phyloP scores from a whole-genome alignment of 2,329 filamentous ascomycete genomes.

The Colletotrichum cuscutae region DNA sequence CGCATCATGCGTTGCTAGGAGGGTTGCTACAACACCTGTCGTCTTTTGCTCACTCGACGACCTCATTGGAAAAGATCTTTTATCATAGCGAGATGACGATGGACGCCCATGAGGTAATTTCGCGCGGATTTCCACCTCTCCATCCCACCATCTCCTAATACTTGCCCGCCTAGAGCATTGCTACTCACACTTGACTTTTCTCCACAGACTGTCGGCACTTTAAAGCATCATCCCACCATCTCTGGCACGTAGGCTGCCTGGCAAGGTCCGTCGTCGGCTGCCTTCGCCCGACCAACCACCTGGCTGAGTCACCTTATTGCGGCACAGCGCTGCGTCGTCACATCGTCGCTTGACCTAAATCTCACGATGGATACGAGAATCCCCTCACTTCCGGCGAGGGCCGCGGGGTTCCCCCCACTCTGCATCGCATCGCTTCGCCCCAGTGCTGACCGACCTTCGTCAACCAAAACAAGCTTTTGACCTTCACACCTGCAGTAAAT shows the following conservation, averaged over 20 bases:
- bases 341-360: conserved; percentile 17
- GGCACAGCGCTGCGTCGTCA: conserved; percentile 2
- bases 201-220: not conserved
- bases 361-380: conserved; percentile 22
- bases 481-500: not conserved
- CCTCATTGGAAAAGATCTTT: not conserved
- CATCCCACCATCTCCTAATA: not conserved
- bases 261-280: not conserved
- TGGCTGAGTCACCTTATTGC: conserved; percentile 5
- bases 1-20: not conserved
- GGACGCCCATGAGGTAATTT: not conserved
- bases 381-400: not conserved
- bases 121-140: not conserved
- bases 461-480: conserved; percentile 14
- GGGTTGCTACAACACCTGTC: not conserved
- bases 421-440: conserved; percentile 8
- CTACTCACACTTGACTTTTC: not conserved
- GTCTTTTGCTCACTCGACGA: not conserved
- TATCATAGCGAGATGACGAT: not conserved
- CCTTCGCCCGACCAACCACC: not conserved
- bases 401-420: conserved; percentile 15
- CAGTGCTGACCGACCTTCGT: not conserved
- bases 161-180: too few species aligned
- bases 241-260: not conserved
- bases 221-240: not conserved